Percentiles rank a stretch among this genome's conserved stretches.
phyloP scores from a whole-genome alignment of 306 rosid genomes.

The Vicia sativa region DNA sequence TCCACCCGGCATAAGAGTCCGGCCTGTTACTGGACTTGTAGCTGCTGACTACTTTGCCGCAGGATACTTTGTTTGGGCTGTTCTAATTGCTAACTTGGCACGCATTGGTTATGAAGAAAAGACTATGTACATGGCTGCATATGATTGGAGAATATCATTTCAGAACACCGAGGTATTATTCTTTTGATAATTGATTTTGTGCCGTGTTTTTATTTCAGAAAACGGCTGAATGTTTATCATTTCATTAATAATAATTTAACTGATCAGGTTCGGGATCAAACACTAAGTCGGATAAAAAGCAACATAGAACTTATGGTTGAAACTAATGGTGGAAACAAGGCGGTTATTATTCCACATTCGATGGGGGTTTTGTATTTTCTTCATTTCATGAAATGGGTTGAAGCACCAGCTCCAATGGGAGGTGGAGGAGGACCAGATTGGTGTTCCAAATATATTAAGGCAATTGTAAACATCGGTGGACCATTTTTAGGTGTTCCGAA shows the following conservation, averaged over 20 bases:
- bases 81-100: slow-evolving; percentile 84
- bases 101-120: slow-evolving; percentile 86
- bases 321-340: slow-evolving; percentile 78
- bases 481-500: slow-evolving; percentile 92
- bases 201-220: not conserved
- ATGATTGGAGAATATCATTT: slow-evolving; percentile 89
- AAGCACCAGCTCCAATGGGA: slow-evolving; percentile 86
- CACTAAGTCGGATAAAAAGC: slow-evolving; percentile 83
- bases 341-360: slow-evolving; percentile 83
- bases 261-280: slow-evolving; percentile 75
- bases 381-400: slow-evolving; percentile 94
- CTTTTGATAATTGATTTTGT: not conserved
- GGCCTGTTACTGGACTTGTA: slow-evolving; percentile 84
- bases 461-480: slow-evolving; percentile 79
- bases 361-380: slow-evolving; percentile 88
- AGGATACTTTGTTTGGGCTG: slow-evolving; percentile 92
- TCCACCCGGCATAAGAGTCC: slow-evolving; percentile 76
- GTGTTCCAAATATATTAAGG: slow-evolving; percentile 82
- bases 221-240: slow-evolving; percentile 1
- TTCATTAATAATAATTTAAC: slow-evolving; percentile 11
- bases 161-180: slow-evolving; percentile 85
- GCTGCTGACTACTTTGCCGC: slow-evolving; percentile 93
- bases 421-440: slow-evolving; percentile 92
- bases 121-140: slow-evolving; percentile 86
- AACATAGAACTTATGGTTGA: slow-evolving; percentile 84